phyloP scores from a whole-genome alignment of 2,329 filamentous ascomycete genomes.

The Arthroderma uncinatum region DNA sequence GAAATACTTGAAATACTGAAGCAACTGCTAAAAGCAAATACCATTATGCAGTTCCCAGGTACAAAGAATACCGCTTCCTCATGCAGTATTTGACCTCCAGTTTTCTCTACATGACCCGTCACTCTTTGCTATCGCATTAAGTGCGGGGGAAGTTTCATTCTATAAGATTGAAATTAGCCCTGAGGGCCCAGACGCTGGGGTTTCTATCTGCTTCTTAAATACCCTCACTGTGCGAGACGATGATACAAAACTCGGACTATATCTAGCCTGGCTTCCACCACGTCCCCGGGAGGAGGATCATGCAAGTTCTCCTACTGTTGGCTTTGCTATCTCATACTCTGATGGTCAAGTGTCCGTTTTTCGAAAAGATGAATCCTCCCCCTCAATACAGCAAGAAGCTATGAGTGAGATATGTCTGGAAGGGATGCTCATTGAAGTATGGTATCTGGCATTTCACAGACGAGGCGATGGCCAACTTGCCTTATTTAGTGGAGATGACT shows the following conservation, averaged over 20 bases:
- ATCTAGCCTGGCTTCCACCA: slow-evolving; percentile 60
- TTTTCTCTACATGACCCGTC: slow-evolving; percentile 52
- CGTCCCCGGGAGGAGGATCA: slow-evolving; percentile 8
- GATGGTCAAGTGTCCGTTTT: slow-evolving; percentile 50
- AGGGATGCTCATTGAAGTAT: slow-evolving; percentile 36
- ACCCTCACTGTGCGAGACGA: slow-evolving; percentile 44
- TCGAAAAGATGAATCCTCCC: slow-evolving; percentile 33
- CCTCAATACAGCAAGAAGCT: slow-evolving; percentile 23
- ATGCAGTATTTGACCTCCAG: slow-evolving; percentile 73
- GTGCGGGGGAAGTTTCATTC: slow-evolving; percentile 44
- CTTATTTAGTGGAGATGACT: slow-evolving; percentile 33
- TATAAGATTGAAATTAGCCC: slow-evolving; percentile 24
- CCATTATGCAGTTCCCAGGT: slow-evolving; percentile 39
- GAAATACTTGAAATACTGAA: neutral
- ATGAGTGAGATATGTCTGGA: slow-evolving; percentile 66
- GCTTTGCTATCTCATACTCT: slow-evolving; percentile 61
- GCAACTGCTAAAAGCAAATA: neutral
- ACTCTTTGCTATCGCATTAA: slow-evolving; percentile 64
- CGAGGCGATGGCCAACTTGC: slow-evolving; percentile 12
- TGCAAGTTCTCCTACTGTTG: slow-evolving; percentile 26
- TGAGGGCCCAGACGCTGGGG: slow-evolving; percentile 3
- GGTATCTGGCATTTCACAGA: slow-evolving; percentile 25
- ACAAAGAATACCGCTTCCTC: slow-evolving; percentile 52
- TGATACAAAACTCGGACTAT: slow-evolving; percentile 52
- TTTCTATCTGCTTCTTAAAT: slow-evolving; percentile 27